Conservation (phyloP, 2,329 filamentous ascomycete genomes). For the Fusarium proliferatum region DNA sequence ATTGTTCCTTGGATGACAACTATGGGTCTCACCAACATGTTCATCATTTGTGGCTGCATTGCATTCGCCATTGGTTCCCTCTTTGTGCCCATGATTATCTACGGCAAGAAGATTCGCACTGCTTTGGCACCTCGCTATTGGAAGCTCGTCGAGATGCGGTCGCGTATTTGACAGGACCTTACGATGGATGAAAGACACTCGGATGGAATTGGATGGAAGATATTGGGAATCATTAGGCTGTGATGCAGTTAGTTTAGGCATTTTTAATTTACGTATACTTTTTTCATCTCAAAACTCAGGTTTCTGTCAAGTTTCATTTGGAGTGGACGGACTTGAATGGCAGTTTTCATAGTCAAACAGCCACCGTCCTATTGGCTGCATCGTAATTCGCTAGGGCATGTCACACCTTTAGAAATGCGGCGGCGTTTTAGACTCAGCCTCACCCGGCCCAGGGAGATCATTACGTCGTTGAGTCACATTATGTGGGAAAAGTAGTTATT, state of each 20-base stretch:
- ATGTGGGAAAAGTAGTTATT: not conserved
- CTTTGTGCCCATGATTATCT: slow-evolving; percentile 47
- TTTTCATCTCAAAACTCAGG: not conserved
- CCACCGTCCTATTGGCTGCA: not conserved
- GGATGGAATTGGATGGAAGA: not conserved
- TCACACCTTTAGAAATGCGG: not conserved
- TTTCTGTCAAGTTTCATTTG: not conserved
- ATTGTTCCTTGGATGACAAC: slow-evolving; percentile 47
- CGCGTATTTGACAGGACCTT: slow-evolving; percentile 16
- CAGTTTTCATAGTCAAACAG: not conserved
- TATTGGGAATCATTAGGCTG: no score
- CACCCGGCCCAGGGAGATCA: not conserved
- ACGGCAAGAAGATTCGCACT: slow-evolving; percentile 46
- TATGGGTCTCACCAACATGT: slow-evolving; percentile 48
- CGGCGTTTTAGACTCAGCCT: not conserved
- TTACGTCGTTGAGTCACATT: not conserved
- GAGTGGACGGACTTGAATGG: not conserved
- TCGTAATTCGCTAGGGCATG: not conserved
- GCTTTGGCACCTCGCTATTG: slow-evolving; percentile 40
- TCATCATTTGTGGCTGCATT: slow-evolving; percentile 41
- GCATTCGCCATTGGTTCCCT: slow-evolving; percentile 40
- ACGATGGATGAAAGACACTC: not conserved
- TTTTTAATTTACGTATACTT: not conserved
- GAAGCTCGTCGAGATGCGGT: slow-evolving; percentile 34
- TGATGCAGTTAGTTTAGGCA: not conserved